Evolutionary conservation across 2,329 filamentous ascomycete genomes (phyloP).

Genomic region (Botrytis cinerea): DNA sequence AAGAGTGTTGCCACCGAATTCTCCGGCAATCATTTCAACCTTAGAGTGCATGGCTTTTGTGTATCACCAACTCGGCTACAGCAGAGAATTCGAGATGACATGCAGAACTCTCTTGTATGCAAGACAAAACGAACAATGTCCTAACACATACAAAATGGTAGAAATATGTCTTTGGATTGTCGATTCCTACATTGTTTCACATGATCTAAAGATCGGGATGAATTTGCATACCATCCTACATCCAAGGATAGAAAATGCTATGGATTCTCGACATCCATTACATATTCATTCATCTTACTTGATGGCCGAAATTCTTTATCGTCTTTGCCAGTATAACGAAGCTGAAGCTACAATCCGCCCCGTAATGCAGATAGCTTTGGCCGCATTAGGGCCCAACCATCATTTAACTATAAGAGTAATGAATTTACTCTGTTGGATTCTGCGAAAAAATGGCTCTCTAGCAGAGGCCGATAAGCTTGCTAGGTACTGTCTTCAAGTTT

Average conservation of each 20-base stretch:
- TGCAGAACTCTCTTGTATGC: background rate
- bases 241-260: background rate
- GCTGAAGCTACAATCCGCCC: background rate
- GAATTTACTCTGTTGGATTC: background rate
- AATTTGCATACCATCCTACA: background rate
- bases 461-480: background rate
- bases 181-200: background rate
- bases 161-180: background rate
- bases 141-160: background rate
- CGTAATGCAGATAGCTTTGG: background rate
- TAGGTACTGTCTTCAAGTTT: background rate
- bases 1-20: background rate
- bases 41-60: background rate
- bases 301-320: background rate
- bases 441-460: accelerated
- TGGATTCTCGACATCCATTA: background rate
- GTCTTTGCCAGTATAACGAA: background rate
- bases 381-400: background rate
- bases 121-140: background rate
- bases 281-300: background rate
- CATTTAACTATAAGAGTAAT: background rate
- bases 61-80: background rate
- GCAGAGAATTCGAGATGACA: accelerated
- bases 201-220: background rate
- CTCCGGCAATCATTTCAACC: background rate